A percentile compares a stretch with the other conserved stretches of the same genome.
Evolutionary conservation across 2,329 filamentous ascomycete genomes (phyloP).

Genomic region (Colletotrichum sojae): DNA sequence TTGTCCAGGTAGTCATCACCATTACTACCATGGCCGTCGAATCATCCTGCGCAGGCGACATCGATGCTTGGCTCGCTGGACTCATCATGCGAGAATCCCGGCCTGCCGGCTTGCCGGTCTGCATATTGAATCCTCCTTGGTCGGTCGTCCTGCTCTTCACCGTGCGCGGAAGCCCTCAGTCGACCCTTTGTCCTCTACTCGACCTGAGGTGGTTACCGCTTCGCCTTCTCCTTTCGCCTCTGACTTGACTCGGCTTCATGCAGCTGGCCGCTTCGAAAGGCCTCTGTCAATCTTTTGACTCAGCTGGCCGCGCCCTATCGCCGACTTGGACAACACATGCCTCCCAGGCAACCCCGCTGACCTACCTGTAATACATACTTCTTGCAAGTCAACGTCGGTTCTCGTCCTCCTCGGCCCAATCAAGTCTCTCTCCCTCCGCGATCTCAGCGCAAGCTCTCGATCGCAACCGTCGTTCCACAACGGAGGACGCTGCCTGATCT

Average conservation of each 20-base stretch:
- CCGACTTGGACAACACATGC: conserved; percentile 21
- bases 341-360: not conserved
- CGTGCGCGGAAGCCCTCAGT: not conserved
- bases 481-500: not conserved
- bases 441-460: conserved; percentile 8
- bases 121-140: conserved; percentile 1
- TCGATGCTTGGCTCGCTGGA: not conserved
- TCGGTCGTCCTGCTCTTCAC: not conserved
- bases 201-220: conserved; percentile 1
- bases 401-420: not conserved
- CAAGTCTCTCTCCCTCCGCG: not conserved
- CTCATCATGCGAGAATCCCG: conserved; percentile 1
- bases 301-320: not conserved
- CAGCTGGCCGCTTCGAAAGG: conserved; percentile 4
- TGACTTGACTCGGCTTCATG: not conserved
- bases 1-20: conserved; percentile 15
- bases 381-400: not conserved
- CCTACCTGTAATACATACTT: not conserved
- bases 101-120: conserved; percentile 9
- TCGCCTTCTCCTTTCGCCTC: not conserved
- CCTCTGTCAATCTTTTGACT: not conserved
- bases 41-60: conserved; percentile 5
- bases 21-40: not conserved
- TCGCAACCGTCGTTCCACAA: conserved; percentile 6
- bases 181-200: not conserved